A percentile compares a stretch with the other conserved stretches of the same genome.
These are phyloP conservation scores for Gracilariopsis chorda DNA, from an alignment of 23 red algal genomes.

Conservation along the genomic window DNA sequence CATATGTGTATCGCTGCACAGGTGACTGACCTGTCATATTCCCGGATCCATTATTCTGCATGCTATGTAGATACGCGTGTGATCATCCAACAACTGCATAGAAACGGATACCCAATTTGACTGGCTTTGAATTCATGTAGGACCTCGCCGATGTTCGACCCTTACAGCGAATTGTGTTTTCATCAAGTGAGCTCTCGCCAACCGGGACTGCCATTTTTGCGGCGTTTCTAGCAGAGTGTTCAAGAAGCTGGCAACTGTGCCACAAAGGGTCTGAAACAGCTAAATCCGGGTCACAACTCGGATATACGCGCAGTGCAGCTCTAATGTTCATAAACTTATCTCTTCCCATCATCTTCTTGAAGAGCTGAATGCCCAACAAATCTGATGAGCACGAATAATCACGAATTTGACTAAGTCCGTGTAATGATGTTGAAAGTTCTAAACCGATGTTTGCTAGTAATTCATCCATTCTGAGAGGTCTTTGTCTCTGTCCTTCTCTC, in stretches of 20 bases:
- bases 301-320: not conserved
- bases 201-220: not conserved
- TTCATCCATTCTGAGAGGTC: not conserved
- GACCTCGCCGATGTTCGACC: not conserved
- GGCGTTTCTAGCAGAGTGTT: not conserved
- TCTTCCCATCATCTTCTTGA: not conserved
- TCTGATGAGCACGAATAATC: not conserved
- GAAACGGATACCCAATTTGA: not conserved
- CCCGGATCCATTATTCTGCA: not conserved
- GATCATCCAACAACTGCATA: not conserved
- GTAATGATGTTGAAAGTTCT: not conserved
- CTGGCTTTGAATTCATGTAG: not conserved
- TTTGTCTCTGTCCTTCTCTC: not conserved
- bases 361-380: not conserved
- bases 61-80: not conserved
- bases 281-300: not conserved
- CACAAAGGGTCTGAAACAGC: not conserved
- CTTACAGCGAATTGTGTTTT: not conserved
- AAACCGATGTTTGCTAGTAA: not conserved
- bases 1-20: not conserved
- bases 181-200: not conserved
- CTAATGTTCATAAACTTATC: not conserved
- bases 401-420: not conserved
- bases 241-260: not conserved
- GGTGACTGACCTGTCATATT: not conserved